Evolutionary conservation across 805 yeast genomes (phyloP), one percentile per base, ranked within the genome.

Genomic region (Geotrichum ghanense): DNA sequence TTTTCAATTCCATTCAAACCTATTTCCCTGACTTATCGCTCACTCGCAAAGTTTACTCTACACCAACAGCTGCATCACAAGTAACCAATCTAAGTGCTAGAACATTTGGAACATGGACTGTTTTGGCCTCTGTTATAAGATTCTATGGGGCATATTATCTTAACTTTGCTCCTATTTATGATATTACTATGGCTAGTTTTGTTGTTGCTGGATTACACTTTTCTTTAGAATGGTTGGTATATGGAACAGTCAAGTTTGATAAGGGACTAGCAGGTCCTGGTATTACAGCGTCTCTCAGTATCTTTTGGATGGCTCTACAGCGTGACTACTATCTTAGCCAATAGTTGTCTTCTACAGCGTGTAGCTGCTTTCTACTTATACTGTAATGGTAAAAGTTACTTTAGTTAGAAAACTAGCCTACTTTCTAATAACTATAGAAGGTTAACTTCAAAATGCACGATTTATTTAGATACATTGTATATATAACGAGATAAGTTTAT

Each of bases 81-180:
- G 68, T 64, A 20, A 76, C 79, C 1, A 63, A 68, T 12, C 70
- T 92, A 53, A 79, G 92, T 55, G 95, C 96, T n/a, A 76, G 98
- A 57, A 90, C 98, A 0, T 92, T 92, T 63, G 98, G 98, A 26
- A 92, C 98, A 0, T 92, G 98, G 98, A 92, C 98, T 0, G 70
- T 89, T 35, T 73, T 89, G 55, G 80, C 95, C 2, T 76, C 95
- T 1, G 71, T 90, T 24, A 81, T 92, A 43, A 78, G 98, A 60
- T 73, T 81, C 53, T 87, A 84, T 62, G 95, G 95, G 47, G 94
- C 97, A 12, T 83, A 82, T 65, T 70, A 83, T 60, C 69, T 84
- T 48, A 69, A 70, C 46, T 79, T 80, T 55, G 77, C 78, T 21
- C 83, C 80, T 53, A 77, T 89, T 45, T 92, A 78, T 64, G 79